These are phyloP conservation scores for Aquilaria malaccensis DNA, from an alignment of 345 rosid genomes.

Conservation along the genomic window DNA sequence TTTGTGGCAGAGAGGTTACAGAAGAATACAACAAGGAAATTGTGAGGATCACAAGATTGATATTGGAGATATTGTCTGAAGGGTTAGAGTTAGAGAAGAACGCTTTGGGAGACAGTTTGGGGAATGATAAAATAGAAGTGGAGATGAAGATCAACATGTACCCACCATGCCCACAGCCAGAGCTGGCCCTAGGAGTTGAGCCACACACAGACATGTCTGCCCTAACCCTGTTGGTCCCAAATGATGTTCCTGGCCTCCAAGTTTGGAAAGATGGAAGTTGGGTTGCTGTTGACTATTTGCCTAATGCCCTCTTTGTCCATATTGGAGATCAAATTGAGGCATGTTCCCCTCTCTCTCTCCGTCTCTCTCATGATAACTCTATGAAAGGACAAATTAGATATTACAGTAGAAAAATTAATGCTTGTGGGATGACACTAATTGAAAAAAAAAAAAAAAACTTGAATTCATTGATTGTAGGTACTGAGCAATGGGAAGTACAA, in stretches of 20 bases:
- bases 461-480: constrained; percentile 23
- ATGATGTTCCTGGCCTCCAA: constrained; percentile 48
- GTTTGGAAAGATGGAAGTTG: constrained; percentile 43
- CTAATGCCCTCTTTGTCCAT: constrained; percentile 33
- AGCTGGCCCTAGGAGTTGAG: constrained; percentile 50
- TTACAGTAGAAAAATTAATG: neutral
- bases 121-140: constrained; percentile 29
- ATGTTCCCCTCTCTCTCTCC: neutral
- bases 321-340: constrained; percentile 55
- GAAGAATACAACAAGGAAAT: constrained; percentile 41
- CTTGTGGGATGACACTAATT: neutral
- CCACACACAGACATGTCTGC: constrained; percentile 60
- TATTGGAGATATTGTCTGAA: constrained; percentile 34
- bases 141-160: constrained; percentile 54
- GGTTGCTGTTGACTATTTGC: constrained; percentile 39
- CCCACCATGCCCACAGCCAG: constrained; percentile 59
- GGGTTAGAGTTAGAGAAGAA: constrained; percentile 36
- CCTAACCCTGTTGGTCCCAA: constrained; percentile 40
- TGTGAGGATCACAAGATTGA: constrained; percentile 17
- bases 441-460: too few relatives aligned
- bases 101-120: constrained; percentile 20
- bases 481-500: constrained; percentile 48
- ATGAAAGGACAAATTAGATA: neutral
- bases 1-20: constrained; percentile 30
- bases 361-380: neutral